Percentiles rank a stretch among this genome's conserved stretches.
Conservation (phyloP, 2,329 filamentous ascomycete species). For the Penicillium carneum region DNA sequence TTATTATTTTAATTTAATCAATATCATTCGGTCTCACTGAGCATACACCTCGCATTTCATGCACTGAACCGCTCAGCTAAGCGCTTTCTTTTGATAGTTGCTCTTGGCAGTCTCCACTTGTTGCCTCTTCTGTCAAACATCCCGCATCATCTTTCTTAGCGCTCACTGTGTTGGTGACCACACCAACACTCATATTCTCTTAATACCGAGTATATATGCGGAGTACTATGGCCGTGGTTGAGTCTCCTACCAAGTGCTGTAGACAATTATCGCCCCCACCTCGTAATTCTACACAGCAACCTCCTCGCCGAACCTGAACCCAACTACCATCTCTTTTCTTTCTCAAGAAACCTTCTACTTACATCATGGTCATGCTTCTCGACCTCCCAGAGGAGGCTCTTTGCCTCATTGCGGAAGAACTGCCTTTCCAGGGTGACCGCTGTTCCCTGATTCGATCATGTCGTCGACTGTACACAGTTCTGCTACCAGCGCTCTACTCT, state of each 20-base stretch:
- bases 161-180: neutral
- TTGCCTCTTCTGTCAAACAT: conserved; percentile 5
- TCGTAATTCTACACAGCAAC: neutral
- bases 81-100: conserved; percentile 6
- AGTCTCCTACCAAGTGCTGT: neutral
- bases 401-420: neutral
- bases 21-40: neutral
- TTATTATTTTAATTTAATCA: conserved; percentile 1
- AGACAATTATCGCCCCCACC: conserved; percentile 7
- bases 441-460: neutral
- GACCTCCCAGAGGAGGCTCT: conserved; percentile 5
- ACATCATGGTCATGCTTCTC: neutral
- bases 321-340: neutral
- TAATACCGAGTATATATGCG: too few species aligned
- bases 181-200: neutral
- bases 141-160: neutral
- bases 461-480: conserved; percentile 1
- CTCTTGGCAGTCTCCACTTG: conserved; percentile 1
- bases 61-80: neutral
- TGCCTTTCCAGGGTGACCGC: neutral
- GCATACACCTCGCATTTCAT: neutral
- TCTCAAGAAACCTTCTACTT: neutral
- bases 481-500: conserved; percentile 9
- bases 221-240: neutral
- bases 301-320: neutral